phyloP scores from a whole-genome alignment of 75 land plant genomes.

The Adiantum capillusveneris region DNA sequence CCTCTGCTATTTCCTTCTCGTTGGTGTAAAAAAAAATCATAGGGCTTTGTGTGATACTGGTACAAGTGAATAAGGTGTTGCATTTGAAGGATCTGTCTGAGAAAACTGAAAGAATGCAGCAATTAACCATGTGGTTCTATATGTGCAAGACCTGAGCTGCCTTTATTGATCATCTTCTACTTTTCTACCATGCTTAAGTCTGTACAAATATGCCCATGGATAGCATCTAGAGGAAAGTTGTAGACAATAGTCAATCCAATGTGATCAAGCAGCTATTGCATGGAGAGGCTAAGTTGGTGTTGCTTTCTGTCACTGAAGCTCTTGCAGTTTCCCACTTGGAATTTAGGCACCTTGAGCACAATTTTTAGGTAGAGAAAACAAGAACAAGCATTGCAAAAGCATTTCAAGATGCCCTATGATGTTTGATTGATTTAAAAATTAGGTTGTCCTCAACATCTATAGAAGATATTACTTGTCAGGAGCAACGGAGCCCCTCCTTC shows the following conservation, averaged over 20 bases:
- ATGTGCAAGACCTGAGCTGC: slow-evolving; percentile 65
- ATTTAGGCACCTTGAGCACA: no score
- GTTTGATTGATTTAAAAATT: no score
- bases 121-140: slow-evolving; percentile 83
- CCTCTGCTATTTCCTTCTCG: slow-evolving; percentile 18
- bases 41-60: slow-evolving; percentile 63
- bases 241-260: no score
- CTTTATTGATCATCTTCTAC: slow-evolving; percentile 61
- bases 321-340: no score
- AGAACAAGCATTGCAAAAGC: no score
- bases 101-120: slow-evolving; percentile 80
- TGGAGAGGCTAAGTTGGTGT: slow-evolving; percentile 54
- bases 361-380: no score
- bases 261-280: no score
- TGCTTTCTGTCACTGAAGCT: slow-evolving; percentile 42
- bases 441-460: no score
- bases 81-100: slow-evolving; percentile 70
- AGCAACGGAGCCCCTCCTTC: no score
- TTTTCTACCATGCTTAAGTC: slow-evolving; percentile 37
- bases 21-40: slow-evolving; percentile 11
- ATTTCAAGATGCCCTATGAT: no score
- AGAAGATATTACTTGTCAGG: no score
- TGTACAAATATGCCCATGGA: slow-evolving; percentile 8
- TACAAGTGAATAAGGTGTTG: no score
- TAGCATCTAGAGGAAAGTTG: slow-evolving; percentile 13